Base-by-base conservation (phyloP, 164 flowering plant genomes). In the Stephania cephalantha region DNA sequence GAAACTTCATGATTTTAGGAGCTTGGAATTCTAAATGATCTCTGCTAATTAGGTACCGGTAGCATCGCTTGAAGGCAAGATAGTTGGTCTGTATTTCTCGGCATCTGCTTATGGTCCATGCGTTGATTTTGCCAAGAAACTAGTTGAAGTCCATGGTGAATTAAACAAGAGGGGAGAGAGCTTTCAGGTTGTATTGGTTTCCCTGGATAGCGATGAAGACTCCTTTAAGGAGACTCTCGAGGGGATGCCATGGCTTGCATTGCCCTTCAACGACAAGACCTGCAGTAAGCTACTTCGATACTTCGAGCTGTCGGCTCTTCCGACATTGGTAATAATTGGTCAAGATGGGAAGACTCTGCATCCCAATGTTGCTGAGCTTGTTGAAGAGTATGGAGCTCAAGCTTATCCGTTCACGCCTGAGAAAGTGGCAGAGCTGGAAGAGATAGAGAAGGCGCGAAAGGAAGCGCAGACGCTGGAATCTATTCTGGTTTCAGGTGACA, bases 391-490 rank as follows among this genome's bases (percentile, higher is more conserved):
- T 58, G 64, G 64, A 58, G 7, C 5, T 58, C n/a, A 58, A n/a
- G 64, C 64, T 4, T 58, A 58, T 12, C 20, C 20, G 6, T 58
- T 58, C 64, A 58, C 64, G 18, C 20, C 64, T 15, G 4, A 58
- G 18, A 58, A 58, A 35, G 42, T 81, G 70, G 77, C 63, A 30
- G 80, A 79, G 71, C 73, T 85, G 7, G 77, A 71, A 5, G 82
- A 79, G 69, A 78, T 79, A 61, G 80, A 85, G 67, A 80, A 83
- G 71, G 80, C 79, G 8, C 75, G 48, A 55, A 75, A 25, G 5
- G 83, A 78, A 63, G 69, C 81, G 7, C 82, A 83, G 65, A 85
- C 84, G 2, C 75, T 85, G 7, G 84, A 83, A 53, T 79, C 85
- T 6, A 74, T 85, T 75, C 73, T 85, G 65, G 83, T 85, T 17